These are phyloP conservation scores for Ophiostoma angusticollis DNA, from an alignment of 2,329 filamentous ascomycete species.

Conservation along the genomic window DNA sequence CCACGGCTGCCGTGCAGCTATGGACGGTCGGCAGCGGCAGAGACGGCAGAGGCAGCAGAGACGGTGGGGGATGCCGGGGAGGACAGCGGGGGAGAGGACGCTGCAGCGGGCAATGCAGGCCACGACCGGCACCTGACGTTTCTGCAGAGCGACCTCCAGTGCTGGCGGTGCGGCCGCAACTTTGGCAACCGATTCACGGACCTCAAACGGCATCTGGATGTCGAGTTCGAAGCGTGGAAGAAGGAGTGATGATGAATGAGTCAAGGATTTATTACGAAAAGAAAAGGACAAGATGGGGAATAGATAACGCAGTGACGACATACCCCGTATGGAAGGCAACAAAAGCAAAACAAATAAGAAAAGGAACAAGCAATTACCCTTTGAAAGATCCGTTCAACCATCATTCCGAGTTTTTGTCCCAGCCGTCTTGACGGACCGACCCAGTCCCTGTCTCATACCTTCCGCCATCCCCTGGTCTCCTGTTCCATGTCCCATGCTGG, in stretches of 20 bases:
- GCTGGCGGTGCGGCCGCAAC: slow-evolving; percentile 69
- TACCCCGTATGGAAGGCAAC: not conserved
- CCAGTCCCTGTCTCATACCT: no score
- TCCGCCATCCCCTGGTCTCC: no score
- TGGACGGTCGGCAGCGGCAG: slow-evolving; percentile 12
- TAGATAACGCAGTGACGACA: not conserved
- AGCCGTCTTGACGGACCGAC: no score
- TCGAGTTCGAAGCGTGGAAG: slow-evolving; percentile 43
- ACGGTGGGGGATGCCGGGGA: not conserved
- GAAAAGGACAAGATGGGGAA: not conserved
- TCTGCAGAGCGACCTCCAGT: slow-evolving; percentile 45
- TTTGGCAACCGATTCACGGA: slow-evolving; percentile 64
- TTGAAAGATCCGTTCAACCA: no score
- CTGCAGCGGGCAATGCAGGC: not conserved
- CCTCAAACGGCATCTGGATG: slow-evolving; percentile 57
- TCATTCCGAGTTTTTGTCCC: no score
- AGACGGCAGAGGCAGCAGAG: not conserved
- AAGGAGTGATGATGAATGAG: slow-evolving; percentile 19
- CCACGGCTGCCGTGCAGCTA: slow-evolving; percentile 41
- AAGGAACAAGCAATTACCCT: no score
- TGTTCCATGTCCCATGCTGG: no score
- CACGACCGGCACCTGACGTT: not conserved
- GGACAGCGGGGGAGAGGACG: not conserved
- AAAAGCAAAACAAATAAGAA: not conserved
- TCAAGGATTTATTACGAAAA: no score